Evolutionary conservation across 768 basidiomycete species (phyloP).

Genomic region (Tulasnella calospora): DNA sequence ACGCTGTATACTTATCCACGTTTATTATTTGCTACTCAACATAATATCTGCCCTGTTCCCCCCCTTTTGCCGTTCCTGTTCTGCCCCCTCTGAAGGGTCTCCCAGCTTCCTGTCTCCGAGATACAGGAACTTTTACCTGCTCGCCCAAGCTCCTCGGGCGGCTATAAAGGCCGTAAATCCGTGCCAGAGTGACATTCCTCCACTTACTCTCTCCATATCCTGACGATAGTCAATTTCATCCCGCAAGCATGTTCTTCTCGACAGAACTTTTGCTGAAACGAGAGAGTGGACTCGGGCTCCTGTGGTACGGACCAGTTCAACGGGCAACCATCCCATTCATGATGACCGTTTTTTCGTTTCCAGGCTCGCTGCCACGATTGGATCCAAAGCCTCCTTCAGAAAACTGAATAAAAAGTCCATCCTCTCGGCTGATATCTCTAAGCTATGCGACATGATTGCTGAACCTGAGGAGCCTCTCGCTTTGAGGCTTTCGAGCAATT

Average conservation of each 20-base stretch:
- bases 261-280: slow-evolving; percentile 72
- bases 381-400: slow-evolving; percentile 79
- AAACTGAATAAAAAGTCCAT: slow-evolving; percentile 79
- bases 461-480: slow-evolving; percentile 84
- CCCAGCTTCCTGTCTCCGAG: background rate
- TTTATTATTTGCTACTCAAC: background rate
- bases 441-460: slow-evolving; percentile 74
- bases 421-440: slow-evolving; percentile 74
- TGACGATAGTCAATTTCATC: background rate
- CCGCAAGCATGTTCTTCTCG: slow-evolving; percentile 71
- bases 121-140: background rate
- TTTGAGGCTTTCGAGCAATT: slow-evolving; percentile 76
- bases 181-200: background rate
- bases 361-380: slow-evolving; percentile 89
- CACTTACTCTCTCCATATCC: background rate
- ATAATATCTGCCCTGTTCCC: background rate
- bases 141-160: background rate
- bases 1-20: background rate
- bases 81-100: background rate
- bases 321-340: background rate
- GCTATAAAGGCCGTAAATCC: background rate
- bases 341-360: background rate
- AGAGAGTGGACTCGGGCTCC: slow-evolving; percentile 84
- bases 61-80: background rate
- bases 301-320: slow-evolving; percentile 51